Percentiles rank a stretch among this genome's conserved stretches.
phyloP scores from a whole-genome alignment of 805 yeast species.

The Ogataea neopini region DNA sequence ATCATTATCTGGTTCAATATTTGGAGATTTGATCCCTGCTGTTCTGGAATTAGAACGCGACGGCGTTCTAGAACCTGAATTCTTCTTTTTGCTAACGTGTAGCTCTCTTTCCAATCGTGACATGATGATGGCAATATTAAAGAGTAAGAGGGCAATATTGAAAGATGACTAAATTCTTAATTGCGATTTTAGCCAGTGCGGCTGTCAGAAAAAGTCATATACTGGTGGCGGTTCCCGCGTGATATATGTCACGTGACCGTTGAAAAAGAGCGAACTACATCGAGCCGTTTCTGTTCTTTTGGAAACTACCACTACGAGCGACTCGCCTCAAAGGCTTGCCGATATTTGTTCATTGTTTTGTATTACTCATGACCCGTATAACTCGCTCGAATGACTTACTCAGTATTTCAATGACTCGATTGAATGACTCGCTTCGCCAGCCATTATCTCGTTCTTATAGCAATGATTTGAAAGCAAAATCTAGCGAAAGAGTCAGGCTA shows the following conservation, averaged over 20 bases:
- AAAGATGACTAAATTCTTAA: neutral
- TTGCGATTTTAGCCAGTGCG: neutral
- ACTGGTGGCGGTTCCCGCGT: no score
- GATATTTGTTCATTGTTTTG: no score
- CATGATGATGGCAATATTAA: slow-evolving; percentile 10
- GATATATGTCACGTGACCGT: neutral
- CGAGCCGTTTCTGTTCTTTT: no score
- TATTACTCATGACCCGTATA: neutral
- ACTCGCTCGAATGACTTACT: neutral
- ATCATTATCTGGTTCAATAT: slow-evolving; percentile 15
- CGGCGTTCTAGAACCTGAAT: slow-evolving; percentile 21
- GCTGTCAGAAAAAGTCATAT: neutral
- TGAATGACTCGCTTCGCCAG: neutral
- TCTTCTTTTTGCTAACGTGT: slow-evolving; percentile 6
- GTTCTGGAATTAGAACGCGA: slow-evolving; percentile 17
- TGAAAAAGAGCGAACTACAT: no score
- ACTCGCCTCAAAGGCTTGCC: no score
- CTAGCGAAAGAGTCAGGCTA: neutral
- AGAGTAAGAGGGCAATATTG: neutral
- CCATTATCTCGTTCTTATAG: no score
- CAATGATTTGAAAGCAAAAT: no score
- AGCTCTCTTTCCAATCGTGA: slow-evolving; percentile 24
- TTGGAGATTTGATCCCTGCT: slow-evolving; percentile 16
- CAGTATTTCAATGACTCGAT: neutral
- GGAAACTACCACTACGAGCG: no score